Evolutionary conservation across 106 monocot species (phyloP).

Genomic region (Amphibolis antarctica): DNA sequence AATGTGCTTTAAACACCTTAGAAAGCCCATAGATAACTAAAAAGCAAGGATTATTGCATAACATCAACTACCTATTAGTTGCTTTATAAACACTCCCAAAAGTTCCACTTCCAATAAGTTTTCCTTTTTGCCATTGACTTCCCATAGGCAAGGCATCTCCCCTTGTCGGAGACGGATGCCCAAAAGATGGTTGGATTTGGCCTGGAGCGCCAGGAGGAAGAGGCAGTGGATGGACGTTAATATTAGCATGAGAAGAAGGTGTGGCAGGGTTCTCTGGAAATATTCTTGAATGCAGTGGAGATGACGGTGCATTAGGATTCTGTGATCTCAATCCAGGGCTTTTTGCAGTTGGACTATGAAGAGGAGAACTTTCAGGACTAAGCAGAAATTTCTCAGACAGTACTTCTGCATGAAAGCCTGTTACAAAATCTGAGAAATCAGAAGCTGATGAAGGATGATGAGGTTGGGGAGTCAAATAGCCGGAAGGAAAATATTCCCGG

Average conservation of each 20-base stretch:
- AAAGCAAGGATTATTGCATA: background rate
- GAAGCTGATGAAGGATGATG: slow-evolving; percentile 30
- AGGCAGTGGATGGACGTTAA: slow-evolving; percentile 64
- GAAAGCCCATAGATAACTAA: background rate
- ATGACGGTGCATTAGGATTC: slow-evolving; percentile 71
- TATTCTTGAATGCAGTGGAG: slow-evolving; percentile 63
- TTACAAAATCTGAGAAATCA: slow-evolving; percentile 34
- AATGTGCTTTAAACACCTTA: background rate
- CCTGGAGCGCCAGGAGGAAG: slow-evolving; percentile 55
- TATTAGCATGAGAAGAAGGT: slow-evolving; percentile 31
- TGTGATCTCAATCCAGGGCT: slow-evolving; percentile 48
- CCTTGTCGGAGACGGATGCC: slow-evolving; percentile 22
- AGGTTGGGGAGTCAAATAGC: slow-evolving; percentile 20
- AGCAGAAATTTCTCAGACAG: slow-evolving; percentile 27
- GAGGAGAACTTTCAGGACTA: slow-evolving; percentile 48
- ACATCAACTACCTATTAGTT: slow-evolving; percentile 42
- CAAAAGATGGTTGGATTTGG: slow-evolving; percentile 22
- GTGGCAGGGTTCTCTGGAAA: slow-evolving; percentile 26
- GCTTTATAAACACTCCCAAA: slow-evolving; percentile 87
- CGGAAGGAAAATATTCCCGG: slow-evolving; percentile 31
- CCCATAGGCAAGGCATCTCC: slow-evolving; percentile 32
- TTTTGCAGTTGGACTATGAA: slow-evolving; percentile 32
- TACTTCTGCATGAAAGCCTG: slow-evolving; percentile 20
- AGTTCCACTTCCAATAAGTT: slow-evolving; percentile 85
- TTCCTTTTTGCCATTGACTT: slow-evolving; percentile 78